A percentile compares a stretch with the other conserved stretches of the same genome.
These are phyloP conservation scores for Torulaspora maleeae DNA, from an alignment of 805 yeast species.

Conservation along the genomic window DNA sequence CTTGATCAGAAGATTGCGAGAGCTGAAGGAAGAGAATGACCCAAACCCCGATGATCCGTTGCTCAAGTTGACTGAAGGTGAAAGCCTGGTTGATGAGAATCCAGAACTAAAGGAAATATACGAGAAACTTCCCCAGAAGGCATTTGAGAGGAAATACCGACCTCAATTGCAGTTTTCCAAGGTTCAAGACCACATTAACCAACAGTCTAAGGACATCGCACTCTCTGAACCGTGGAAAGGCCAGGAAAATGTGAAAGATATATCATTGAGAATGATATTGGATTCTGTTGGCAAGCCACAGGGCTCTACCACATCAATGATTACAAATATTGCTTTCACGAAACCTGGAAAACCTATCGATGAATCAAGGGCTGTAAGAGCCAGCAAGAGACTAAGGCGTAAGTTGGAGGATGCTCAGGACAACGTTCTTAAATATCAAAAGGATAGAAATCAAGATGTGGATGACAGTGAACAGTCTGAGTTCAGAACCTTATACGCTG, in stretches of 20 bases:
- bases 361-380: slow-evolving; percentile 19
- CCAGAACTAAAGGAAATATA: slow-evolving; percentile 25
- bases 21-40: slow-evolving; percentile 24
- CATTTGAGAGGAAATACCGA: slow-evolving; percentile 40
- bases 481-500: slow-evolving; percentile 58
- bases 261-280: slow-evolving; percentile 50
- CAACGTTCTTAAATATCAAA: slow-evolving; percentile 56
- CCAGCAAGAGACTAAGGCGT: slow-evolving; percentile 26
- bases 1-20: slow-evolving; percentile 26
- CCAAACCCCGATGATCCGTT: slow-evolving; percentile 27
- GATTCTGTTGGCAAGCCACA: slow-evolving; percentile 38
- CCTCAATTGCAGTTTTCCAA: slow-evolving; percentile 39
- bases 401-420: slow-evolving; percentile 62
- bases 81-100: slow-evolving; percentile 26
- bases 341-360: slow-evolving; percentile 15
- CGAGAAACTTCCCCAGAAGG: slow-evolving; percentile 30
- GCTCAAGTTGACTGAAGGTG: slow-evolving; percentile 13
- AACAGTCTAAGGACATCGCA: slow-evolving; percentile 47
- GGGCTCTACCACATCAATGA: neutral
- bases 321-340: slow-evolving; percentile 12
- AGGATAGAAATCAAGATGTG: slow-evolving; percentile 30
- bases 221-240: slow-evolving; percentile 57
- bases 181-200: slow-evolving; percentile 43
- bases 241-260: slow-evolving; percentile 43
- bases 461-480: slow-evolving; percentile 42